A percentile compares a stretch with the other conserved stretches of the same genome.
These are phyloP conservation scores for Aspergillus brunneoviolaceus DNA, from an alignment of 2,329 filamentous ascomycete genomes.

Conservation along the genomic window DNA sequence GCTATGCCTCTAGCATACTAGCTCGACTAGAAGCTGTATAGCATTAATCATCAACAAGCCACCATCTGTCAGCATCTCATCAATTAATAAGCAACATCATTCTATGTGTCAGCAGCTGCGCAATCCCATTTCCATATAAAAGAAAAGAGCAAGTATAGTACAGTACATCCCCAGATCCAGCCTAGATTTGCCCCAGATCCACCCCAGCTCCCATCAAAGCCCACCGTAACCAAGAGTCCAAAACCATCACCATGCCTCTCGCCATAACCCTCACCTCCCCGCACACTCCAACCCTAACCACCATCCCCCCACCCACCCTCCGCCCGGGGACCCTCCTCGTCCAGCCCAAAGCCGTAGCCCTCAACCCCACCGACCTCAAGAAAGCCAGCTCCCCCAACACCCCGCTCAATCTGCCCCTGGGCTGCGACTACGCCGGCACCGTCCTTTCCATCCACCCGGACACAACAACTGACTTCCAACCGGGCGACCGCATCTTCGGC, in stretches of 20 bases:
- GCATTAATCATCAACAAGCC: not conserved
- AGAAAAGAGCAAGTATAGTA: too few species aligned
- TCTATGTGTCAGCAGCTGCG: too few species aligned
- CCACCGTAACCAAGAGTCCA: not conserved
- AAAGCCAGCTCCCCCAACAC: not conserved
- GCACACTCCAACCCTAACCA: not conserved
- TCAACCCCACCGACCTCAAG: conserved; percentile 9
- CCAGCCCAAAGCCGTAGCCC: conserved; percentile 2
- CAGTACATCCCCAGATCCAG: too few species aligned
- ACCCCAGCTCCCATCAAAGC: not conserved
- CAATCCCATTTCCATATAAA: too few species aligned
- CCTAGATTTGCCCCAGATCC: too few species aligned
- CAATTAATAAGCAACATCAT: too few species aligned
- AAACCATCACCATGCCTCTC: not conserved
- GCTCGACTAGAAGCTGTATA: not conserved
- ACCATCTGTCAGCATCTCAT: not conserved
- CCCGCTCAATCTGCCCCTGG: not conserved
- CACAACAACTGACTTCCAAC: conserved; percentile 48
- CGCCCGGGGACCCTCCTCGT: not conserved
- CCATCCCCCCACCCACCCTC: not conserved
- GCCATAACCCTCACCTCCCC: not conserved
- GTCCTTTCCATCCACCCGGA: conserved; percentile 41
- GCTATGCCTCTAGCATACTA: not conserved
- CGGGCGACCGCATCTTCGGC: conserved; percentile 55
- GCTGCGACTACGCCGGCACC: conserved; percentile 5